Evolutionary conservation across 768 basidiomycete genomes (phyloP), one percentile per base, ranked within the genome.

Genomic region (Coprinopsis sp.): DNA sequence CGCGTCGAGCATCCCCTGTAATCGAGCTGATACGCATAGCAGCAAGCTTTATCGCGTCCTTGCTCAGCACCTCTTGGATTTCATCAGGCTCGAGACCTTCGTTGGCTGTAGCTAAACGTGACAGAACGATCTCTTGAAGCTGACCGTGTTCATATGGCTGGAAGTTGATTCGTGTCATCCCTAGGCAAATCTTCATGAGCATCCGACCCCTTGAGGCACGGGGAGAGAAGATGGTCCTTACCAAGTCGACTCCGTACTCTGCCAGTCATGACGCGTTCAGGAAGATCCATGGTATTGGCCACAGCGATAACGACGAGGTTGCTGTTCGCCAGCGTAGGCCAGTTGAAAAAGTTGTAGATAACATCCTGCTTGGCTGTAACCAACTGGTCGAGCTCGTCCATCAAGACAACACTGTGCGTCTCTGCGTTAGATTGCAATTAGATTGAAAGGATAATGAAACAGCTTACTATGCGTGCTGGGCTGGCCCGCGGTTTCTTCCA

Each of bases 291-390:
- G 24, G 95, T 93, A 61, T 98, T 99, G 6, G 96, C 96, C 1
- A 99, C 93, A 0, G 96, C 95, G 41, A 99, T 79, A 2, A 99
- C 96, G 42, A 97, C 83, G 4, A 99, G 77, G 62, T 88, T 90
- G 48, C 91, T 93, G 16, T 82, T 83, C 0, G 78, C 74, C 41
- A 96, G 71, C 3, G 93, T 95, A 2, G 96, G 96, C 95, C 96
- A 99, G 62, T 99, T 98, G 76, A 98, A 98, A 67, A 99, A 98
- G 59, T 97, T 97, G 67, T 99, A 99, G 18, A 99, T 88, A 8
- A 99, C 95, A 49, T 99, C 95, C 63, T 99, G 95, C 61, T 96
- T 96, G 14, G 87, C 73, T 1, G 95, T 98, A 55, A 98, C 82
- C 23, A 99, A 76, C 63, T 98, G 96, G 65, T 99, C 96, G 4